Base-by-base conservation (phyloP, 139 green algal genomes). In the Coccomyxa sp. region DNA sequence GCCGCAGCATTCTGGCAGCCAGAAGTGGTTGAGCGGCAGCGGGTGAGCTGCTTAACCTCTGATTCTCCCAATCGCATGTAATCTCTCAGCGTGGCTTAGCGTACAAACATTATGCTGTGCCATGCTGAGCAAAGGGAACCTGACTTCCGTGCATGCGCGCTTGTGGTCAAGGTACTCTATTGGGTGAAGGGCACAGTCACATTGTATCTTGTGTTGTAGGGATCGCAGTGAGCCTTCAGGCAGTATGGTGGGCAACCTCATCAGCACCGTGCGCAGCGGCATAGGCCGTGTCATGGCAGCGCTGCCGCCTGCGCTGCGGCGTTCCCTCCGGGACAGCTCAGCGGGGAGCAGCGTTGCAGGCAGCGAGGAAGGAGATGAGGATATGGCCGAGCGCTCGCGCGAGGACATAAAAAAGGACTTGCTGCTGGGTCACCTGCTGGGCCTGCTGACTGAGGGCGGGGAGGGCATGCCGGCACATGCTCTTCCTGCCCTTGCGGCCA, bases 341-440 rank as follows among this genome's bases (percentile, higher is more conserved):
- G 57, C 31, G 14, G 18, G 13, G 77, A 23, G 18, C 14, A 76
- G 58, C 15, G 57, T 57, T 10, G 85, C 85, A 0, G 77, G 81
- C 13, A 74, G 58, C 7, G 81, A 58, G 13, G 77, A 85, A 58
- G 25, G 13, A 31, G 14, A 57, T 9, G 86, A 85, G 28, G 77
- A 66, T 14, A 76, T 78, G 13, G 60, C 71, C 21, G 78, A 83
- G 30, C 79, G 28, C 58, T 83, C 88, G 58, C 81, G 31, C 59
- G 68, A 81, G 58, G 78, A 86, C 79, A 85, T 77, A 32, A 31
- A 77, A 3, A 77, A 81, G 28, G 91, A 96, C 79, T 68, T 95
- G 76, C 84, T 96, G 77, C 76, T 93, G 45, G 93, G 92, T 0
- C 89, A 95, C 81, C 84, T 95, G 74, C 85, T 96, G 71, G 79